Percentiles rank a stretch among this genome's conserved stretches.
phyloP scores from a whole-genome alignment of 1,284 basidiomycete genomes.

The Pyrrhoderma noxium region DNA sequence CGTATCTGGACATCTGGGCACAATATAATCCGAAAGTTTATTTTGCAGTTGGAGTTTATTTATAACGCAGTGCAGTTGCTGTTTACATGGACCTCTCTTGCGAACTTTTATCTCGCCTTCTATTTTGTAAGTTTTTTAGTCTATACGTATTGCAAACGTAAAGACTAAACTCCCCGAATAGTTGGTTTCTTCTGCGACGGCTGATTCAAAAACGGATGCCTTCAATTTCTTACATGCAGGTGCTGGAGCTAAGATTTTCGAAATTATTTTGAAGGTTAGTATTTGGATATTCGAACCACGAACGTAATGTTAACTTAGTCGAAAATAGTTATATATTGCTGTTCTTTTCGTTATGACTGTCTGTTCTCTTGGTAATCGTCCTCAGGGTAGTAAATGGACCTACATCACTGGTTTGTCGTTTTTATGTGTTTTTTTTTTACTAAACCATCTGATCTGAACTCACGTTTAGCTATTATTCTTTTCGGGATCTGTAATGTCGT shows the following conservation, averaged over 20 bases:
- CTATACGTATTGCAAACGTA: slow-evolving; percentile 1
- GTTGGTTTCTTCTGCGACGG: slow-evolving; percentile 74
- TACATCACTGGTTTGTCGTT: not conserved
- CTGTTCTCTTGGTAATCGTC: slow-evolving; percentile 82
- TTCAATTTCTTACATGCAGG: slow-evolving; percentile 72
- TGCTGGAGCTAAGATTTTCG: slow-evolving; percentile 70
- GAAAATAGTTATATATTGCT: slow-evolving; percentile 68
- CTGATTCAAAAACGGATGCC: slow-evolving; percentile 48
- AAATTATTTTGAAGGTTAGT: slow-evolving; percentile 72
- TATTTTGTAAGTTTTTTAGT: slow-evolving; percentile 54
- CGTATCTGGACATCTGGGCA: slow-evolving; percentile 90
- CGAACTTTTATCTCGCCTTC: slow-evolving; percentile 80
- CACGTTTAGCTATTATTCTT: slow-evolving; percentile 66
- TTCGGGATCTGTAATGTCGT: slow-evolving; percentile 73
- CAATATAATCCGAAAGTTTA: slow-evolving; percentile 75
- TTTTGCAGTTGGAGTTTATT: slow-evolving; percentile 77
- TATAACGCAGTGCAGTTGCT: slow-evolving; percentile 75
- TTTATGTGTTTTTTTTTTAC: not conserved
- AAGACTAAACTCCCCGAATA: slow-evolving; percentile 25
- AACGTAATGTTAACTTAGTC: no score
- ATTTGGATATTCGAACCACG: no score
- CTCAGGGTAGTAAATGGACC: slow-evolving; percentile 81
- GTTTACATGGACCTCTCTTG: slow-evolving; percentile 80
- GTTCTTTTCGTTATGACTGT: slow-evolving; percentile 70
- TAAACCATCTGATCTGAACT: not conserved